Evolutionary conservation across 2,329 filamentous ascomycete species (phyloP).

Genomic region (Didymella pinodella): DNA sequence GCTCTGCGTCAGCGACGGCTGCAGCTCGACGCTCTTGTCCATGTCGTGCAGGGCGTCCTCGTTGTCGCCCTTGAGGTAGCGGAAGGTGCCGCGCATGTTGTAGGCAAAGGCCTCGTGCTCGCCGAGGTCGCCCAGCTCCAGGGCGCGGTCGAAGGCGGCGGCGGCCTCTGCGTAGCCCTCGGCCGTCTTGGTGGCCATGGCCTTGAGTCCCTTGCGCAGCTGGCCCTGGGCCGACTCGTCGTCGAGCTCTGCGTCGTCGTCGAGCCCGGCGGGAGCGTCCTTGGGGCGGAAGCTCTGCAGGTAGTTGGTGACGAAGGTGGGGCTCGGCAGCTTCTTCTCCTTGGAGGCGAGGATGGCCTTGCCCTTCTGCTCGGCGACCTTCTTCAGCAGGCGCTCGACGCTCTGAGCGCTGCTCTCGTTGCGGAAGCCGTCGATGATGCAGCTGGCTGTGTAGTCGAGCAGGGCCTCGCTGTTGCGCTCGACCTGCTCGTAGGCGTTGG

Average conservation of each 20-base stretch:
- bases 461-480: constrained; percentile 92
- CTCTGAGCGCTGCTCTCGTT: constrained; percentile 88
- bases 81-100: constrained; percentile 96
- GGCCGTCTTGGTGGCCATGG: constrained; percentile 84
- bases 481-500: constrained; percentile 95
- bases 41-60: constrained; percentile 82
- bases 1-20: constrained; percentile 88
- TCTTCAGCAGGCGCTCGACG: constrained; percentile 93
- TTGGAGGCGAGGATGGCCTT: constrained; percentile 85
- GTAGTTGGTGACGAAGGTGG: constrained; percentile 98
- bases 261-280: constrained; percentile 79
- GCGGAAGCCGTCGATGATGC: constrained; percentile 97
- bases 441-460: constrained; percentile 97
- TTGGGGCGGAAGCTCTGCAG: constrained; percentile 95
- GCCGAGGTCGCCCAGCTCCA: constrained; percentile 81
- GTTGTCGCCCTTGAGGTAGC: constrained; percentile 89
- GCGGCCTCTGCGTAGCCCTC: constrained; percentile 92
- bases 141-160: constrained; percentile 82
- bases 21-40: constrained; percentile 90
- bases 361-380: constrained; percentile 93
- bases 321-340: constrained; percentile 86
- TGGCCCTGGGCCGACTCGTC: constrained; percentile 84
- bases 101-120: constrained; percentile 90
- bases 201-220: constrained; percentile 81
- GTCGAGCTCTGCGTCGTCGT: constrained; percentile 78